Base-by-base conservation (phyloP, 2,329 filamentous ascomycete genomes). In the Shiraia bambusicola region DNA sequence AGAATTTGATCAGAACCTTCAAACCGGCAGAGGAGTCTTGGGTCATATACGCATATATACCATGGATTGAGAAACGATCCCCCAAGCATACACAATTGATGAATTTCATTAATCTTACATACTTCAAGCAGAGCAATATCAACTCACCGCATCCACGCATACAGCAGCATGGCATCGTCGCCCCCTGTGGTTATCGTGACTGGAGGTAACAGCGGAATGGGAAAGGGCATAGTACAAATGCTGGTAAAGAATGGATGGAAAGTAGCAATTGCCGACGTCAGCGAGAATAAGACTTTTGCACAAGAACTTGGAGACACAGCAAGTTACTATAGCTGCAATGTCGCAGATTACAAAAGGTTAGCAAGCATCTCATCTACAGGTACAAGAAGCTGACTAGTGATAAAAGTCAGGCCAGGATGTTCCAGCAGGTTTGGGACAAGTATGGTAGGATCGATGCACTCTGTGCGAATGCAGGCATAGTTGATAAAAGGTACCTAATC, bases 381-480 rank as follows among this genome's bases (percentile, higher is more conserved):
- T 12, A 17, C n/a, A 24, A 17, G 22, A 13, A 24, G 6, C 16
- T 45, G 14, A 40, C 6, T 10, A 11, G 15, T 22, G 6, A 66
- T 13, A 71, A n/a, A n/a, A n/a, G 69, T 71, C 74, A 78, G 41
- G 72, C 73, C 0, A 38, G 50, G 5, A 68, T 68, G 24, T 79
- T 80, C 51, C 57, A 65, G 15, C 43, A 66, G 9, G 73, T 75
- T 0, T 76, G 68, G 61, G 49, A 64, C 8, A 65, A 62, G 22
- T 76, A 71, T 56, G 72, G 72, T 0, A 67, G 73, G 3, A 66
- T 80, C 16, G 76, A 80, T 63, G 72, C 70, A 0, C 54, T 79
- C 1, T 73, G 73, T 24, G 72, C 74, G 12, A 80, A 79, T 53
- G 76, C 76, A 1, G 78, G 76, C 9, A 73, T 76, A 28, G 70